These are phyloP conservation scores for Rhamnella rubrinervis DNA, from an alignment of 331 rosid species.

Conservation along the genomic window DNA sequence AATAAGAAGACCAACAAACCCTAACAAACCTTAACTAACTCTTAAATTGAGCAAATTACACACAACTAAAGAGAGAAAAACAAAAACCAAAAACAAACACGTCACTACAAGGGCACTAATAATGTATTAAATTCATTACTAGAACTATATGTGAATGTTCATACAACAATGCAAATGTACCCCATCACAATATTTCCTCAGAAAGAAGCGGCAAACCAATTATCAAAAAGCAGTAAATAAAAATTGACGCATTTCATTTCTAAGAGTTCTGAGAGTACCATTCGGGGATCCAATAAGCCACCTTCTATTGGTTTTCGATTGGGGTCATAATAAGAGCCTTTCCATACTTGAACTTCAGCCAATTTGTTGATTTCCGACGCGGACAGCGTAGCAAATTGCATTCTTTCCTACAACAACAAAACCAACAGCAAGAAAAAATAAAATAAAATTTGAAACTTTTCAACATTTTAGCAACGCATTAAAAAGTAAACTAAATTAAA, in stretches of 20 bases:
- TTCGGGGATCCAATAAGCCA: constrained; percentile 79
- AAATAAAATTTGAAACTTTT: not conserved
- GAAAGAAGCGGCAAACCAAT: not conserved
- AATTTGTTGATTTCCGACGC: constrained; percentile 61
- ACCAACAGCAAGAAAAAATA: not conserved
- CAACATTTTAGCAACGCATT: too few species aligned
- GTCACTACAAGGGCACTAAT: not conserved
- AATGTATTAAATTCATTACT: not conserved
- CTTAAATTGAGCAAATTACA: too few species aligned
- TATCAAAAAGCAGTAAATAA: not conserved
- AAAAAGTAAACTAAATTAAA: too few species aligned
- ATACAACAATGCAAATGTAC: too few species aligned
- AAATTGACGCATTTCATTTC: not conserved
- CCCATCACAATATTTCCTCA: not conserved
- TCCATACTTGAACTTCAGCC: constrained; percentile 68
- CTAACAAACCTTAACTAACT: too few species aligned
- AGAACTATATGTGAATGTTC: not conserved
- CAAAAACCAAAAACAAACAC: too few species aligned
- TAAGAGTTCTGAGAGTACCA: constrained; percentile 47
- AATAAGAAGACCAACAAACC: too few species aligned
- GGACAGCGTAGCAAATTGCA: constrained; percentile 59
- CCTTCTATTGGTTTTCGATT: constrained; percentile 37
- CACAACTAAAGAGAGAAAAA: too few species aligned
- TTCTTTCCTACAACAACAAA: constrained; percentile 46
- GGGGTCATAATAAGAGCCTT: constrained; percentile 49